phyloP scores from a whole-genome alignment of 2,329 filamentous ascomycete species.

The Dactylellina sp. region DNA sequence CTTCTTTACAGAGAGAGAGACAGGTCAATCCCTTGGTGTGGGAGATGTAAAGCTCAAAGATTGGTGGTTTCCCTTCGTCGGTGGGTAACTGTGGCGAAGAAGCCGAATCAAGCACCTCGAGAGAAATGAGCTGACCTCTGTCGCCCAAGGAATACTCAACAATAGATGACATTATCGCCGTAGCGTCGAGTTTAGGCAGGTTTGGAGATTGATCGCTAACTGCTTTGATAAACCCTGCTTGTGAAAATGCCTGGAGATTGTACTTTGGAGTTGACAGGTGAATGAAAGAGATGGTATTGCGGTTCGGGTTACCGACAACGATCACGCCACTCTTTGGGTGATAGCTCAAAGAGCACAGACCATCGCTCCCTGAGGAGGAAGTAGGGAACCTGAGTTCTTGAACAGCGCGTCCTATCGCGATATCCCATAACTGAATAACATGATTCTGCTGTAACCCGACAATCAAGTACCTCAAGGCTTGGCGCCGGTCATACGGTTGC shows the following conservation, averaged over 20 bases:
- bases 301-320: constrained; percentile 91
- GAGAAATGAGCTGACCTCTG: constrained; percentile 85
- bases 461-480: constrained; percentile 92
- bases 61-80: constrained; percentile 65
- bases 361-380: constrained; percentile 87
- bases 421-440: constrained; percentile 97
- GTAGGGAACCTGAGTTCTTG: constrained; percentile 97
- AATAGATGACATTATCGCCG: constrained; percentile 95
- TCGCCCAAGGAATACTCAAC: constrained; percentile 92
- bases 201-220: constrained; percentile 77
- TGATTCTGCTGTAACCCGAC: constrained; percentile 99
- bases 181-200: constrained; percentile 88
- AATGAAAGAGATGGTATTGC: constrained; percentile 97
- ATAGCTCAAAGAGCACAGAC: constrained; percentile 97
- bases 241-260: constrained; percentile 80
- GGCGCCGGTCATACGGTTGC: constrained; percentile 88
- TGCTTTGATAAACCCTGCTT: constrained; percentile 86
- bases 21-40: constrained; percentile 97
- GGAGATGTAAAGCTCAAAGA: constrained; percentile 97
- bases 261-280: constrained; percentile 96
- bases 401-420: constrained; percentile 92
- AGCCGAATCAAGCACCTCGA: constrained; percentile 81
- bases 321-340: constrained; percentile 93
- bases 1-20: constrained; percentile 83
- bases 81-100: constrained; percentile 68